Evolutionary conservation across 495 filamentous ascomycete genomes (phyloP), one percentile per base, ranked within the genome.

Genomic region (Hapsidospora chrysogenum): DNA sequence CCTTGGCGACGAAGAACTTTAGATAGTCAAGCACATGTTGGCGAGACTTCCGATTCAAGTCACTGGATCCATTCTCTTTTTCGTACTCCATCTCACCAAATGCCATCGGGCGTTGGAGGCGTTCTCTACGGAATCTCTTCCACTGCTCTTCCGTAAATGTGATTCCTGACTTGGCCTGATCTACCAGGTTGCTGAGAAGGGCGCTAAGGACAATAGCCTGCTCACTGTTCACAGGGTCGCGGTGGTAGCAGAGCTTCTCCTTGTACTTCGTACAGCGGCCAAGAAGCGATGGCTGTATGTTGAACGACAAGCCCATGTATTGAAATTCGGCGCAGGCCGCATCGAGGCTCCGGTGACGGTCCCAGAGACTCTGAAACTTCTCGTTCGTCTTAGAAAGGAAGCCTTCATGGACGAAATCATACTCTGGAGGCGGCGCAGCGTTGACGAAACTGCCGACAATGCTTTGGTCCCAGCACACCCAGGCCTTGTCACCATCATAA

Each of bases 401-500:
- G 35, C 72, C 72, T 21, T 66, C 49, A 11, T 66, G 47, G 1
- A 70, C 57, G 7, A 71, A 43, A 0, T 66, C 48, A 0, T 54
- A 64, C n/a, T 58, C 41, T 0, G 41, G 4, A 0, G 76, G 76
- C 17, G 74, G 54, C 1, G 64, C 56, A 4, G 79, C 74, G 45
- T 92, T 94, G 3, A 48, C 39, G 46, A 95, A 97, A n/a, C 60
- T 66, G 3, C 66, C 45, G 0, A 92, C 84, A 10, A 95, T 72
- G 1, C 57, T 57, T 2, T 64, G 62, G 39, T 95, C 85, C 86
- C 85, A 95, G 52, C 85, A 94, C 11, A 92, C 60, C 85, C 85
- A 89, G 0, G 75, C 80, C 27, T 66, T 77, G 43, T 97, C 89
- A 0, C 89, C 89, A 40, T 95, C 87, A 50, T 95, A 95, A 53